Evolutionary conservation across 345 rosid species (phyloP).

Genomic region (Aegle marmelos): DNA sequence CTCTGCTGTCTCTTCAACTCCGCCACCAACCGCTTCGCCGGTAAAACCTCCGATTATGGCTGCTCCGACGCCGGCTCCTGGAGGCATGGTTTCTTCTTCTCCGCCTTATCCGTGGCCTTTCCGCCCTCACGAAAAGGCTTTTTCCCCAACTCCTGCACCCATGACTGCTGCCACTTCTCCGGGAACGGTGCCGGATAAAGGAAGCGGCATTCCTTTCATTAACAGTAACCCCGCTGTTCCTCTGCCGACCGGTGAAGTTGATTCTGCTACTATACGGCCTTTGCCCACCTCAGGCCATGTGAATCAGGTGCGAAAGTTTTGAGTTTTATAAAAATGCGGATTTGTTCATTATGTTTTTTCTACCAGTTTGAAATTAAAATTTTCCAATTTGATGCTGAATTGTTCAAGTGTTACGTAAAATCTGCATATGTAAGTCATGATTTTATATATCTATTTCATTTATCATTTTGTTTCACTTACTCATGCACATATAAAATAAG

Average conservation of each 20-base stretch:
- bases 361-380: too few species aligned
- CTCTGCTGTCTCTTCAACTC: constrained; percentile 34
- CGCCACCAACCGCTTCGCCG: constrained; percentile 26
- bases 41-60: constrained; percentile 23
- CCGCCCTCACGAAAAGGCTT: constrained; percentile 49
- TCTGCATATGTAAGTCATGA: too few species aligned
- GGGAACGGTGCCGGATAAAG: constrained; percentile 51
- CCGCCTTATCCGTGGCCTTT: constrained; percentile 85
- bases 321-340: too few species aligned
- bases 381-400: too few species aligned
- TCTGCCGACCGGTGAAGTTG: constrained; percentile 94
- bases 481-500: background rate
- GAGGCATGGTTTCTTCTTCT: constrained; percentile 64
- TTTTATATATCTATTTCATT: too few species aligned
- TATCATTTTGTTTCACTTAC: background rate
- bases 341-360: too few species aligned
- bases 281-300: constrained; percentile 49
- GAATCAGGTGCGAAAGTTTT: constrained; percentile 30
- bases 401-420: too few species aligned
- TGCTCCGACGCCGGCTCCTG: constrained; percentile 54
- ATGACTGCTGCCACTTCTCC: constrained; percentile 36
- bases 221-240: constrained; percentile 97
- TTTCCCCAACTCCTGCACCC: constrained; percentile 64
- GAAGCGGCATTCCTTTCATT: constrained; percentile 72
- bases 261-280: constrained; percentile 81